These are phyloP conservation scores for Arthrobotrys sphaeroides DNA, from an alignment of 2,329 filamentous ascomycete genomes.

Conservation along the genomic window DNA sequence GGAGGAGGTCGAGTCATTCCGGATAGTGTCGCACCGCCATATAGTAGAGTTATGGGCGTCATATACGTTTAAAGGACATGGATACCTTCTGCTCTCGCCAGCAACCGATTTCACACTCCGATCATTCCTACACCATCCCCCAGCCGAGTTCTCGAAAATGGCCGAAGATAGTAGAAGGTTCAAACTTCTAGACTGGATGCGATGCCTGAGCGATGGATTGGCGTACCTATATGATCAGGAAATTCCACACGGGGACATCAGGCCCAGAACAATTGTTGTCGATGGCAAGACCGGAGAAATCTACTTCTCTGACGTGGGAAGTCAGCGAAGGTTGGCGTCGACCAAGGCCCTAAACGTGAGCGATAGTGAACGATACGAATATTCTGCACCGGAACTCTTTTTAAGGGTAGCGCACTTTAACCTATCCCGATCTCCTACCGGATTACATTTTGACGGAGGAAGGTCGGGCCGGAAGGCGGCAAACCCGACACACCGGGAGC, in stretches of 20 bases:
- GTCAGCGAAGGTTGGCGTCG: constrained; percentile 54
- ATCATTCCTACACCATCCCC: constrained; percentile 72
- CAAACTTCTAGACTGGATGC: constrained; percentile 76
- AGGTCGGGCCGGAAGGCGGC: constrained; percentile 22
- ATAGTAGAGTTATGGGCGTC: constrained; percentile 76
- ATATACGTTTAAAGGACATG: constrained; percentile 72
- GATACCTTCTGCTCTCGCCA: constrained; percentile 74
- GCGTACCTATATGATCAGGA: constrained; percentile 73
- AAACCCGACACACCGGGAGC: constrained; percentile 16
- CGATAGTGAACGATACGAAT: constrained; percentile 68
- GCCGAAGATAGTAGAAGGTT: constrained; percentile 69
- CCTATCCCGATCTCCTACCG: constrained; percentile 43
- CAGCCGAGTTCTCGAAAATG: constrained; percentile 71
- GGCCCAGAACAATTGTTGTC: constrained; percentile 75
- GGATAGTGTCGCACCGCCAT: constrained; percentile 72
- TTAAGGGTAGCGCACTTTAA: constrained; percentile 54
- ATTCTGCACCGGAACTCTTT: constrained; percentile 75
- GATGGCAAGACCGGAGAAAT: constrained; percentile 71
- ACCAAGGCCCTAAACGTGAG: constrained; percentile 17
- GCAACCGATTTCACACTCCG: constrained; percentile 73
- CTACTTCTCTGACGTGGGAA: constrained; percentile 71
- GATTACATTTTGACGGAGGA: constrained; percentile 47
- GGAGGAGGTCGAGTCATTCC: constrained; percentile 70
- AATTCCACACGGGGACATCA: constrained; percentile 74
- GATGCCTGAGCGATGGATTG: constrained; percentile 75